Evolutionary conservation across 2,329 filamentous ascomycete genomes (phyloP).

Genomic region (Aspergillus cejpii): DNA sequence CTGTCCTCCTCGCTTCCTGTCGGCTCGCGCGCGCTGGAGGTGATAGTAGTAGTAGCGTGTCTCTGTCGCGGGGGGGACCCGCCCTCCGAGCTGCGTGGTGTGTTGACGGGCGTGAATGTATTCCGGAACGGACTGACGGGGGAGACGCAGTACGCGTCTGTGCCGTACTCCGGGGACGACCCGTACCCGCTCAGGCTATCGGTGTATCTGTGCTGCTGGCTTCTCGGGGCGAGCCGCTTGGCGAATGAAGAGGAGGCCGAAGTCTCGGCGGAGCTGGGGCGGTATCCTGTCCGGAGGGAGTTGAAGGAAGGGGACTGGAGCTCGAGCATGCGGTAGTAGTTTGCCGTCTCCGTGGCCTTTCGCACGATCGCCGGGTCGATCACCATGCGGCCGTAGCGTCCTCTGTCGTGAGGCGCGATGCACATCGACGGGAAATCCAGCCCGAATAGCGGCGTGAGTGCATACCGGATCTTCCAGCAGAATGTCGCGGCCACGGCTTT

Average conservation of each 20-base stretch:
- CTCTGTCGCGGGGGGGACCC: constrained; percentile 19
- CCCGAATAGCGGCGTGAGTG: constrained; percentile 85
- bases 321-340: constrained; percentile 31
- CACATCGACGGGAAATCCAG: constrained; percentile 70
- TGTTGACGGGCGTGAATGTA: constrained; percentile 41
- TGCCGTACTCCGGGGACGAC: constrained; percentile 32
- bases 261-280: constrained; percentile 9
- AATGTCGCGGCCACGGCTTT: constrained; percentile 84
- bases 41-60: constrained; percentile 16
- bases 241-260: constrained; percentile 1
- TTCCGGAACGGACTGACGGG: constrained; percentile 36
- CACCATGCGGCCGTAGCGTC: constrained; percentile 60
- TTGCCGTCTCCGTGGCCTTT: constrained; percentile 42
- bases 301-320: constrained; percentile 1
- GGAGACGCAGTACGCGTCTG: constrained; percentile 34
- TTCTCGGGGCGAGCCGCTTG: constrained; percentile 21
- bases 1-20: constrained; percentile 11
- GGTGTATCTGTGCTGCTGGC: constrained; percentile 21
- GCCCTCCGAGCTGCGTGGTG: constrained; percentile 24
- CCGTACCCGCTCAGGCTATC: constrained; percentile 34
- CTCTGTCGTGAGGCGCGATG: constrained; percentile 51
- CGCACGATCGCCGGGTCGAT: constrained; percentile 55
- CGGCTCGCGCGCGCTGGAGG: constrained; percentile 4
- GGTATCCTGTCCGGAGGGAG: constrained; percentile 4
- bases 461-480: constrained; percentile 75